Evolutionary conservation across 352 stramenopile species (phyloP).

Genomic region (Pythium rishiriense): DNA sequence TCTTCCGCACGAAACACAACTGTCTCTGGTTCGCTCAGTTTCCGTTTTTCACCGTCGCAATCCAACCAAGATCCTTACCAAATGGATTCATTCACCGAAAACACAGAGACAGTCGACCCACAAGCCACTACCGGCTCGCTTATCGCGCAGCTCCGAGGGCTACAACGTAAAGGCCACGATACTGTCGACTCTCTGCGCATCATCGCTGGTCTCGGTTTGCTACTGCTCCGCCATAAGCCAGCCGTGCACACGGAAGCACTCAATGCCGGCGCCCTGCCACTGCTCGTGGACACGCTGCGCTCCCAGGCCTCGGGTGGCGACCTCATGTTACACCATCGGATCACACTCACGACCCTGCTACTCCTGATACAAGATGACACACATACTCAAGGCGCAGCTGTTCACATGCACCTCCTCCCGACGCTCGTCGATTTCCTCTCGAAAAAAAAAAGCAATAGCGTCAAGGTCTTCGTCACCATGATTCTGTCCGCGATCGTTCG

Average conservation of each 20-base stretch:
- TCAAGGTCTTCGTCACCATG: neutral
- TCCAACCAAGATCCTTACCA: too few relatives aligned
- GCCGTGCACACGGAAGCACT: neutral
- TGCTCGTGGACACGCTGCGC: neutral
- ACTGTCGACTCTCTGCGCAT: neutral
- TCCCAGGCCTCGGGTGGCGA: neutral
- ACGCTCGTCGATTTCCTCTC: neutral
- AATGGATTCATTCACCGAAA: too few relatives aligned
- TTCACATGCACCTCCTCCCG: neutral
- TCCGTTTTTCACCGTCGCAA: too few relatives aligned
- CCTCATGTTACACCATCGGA: neutral
- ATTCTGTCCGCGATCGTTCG: neutral
- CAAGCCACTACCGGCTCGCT: neutral
- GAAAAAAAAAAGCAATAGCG: neutral
- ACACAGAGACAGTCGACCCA: neutral
- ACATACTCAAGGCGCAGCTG: neutral
- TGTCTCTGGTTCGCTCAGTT: too few relatives aligned
- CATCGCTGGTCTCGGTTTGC: neutral
- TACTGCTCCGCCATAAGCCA: neutral
- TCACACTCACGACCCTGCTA: neutral
- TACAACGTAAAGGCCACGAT: neutral
- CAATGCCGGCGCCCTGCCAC: neutral
- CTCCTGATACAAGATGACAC: neutral
- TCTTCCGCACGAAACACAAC: too few relatives aligned
- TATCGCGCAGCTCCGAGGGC: neutral